A percentile compares a stretch with the other conserved stretches of the same genome.
Evolutionary conservation across 2,329 filamentous ascomycete species (phyloP).

Genomic region (Arthrobotrys musiformis): DNA sequence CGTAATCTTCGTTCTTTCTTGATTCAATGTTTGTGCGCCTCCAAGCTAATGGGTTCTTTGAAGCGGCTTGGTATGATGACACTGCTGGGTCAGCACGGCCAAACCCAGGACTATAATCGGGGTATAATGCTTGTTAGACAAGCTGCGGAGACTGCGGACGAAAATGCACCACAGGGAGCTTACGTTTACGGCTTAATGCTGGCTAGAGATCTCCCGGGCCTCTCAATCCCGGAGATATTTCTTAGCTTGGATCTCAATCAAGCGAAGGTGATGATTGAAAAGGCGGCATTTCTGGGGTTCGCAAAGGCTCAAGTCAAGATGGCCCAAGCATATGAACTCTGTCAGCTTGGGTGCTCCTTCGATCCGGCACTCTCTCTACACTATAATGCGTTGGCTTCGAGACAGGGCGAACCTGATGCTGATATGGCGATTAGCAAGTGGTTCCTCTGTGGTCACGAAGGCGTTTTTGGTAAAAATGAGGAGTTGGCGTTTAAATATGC

Average conservation of each 20-base stretch:
- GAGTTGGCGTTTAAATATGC: slow-evolving; percentile 92
- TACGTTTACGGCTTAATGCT: slow-evolving; percentile 96
- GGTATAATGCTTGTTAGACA: slow-evolving; percentile 84
- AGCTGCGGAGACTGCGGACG: slow-evolving; percentile 87
- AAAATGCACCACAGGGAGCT: slow-evolving; percentile 95
- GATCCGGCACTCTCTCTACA: slow-evolving; percentile 91
- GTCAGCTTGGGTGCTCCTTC: slow-evolving; percentile 92
- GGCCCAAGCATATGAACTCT: slow-evolving; percentile 94
- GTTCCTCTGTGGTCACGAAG: slow-evolving; percentile 96
- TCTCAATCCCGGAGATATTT: slow-evolving; percentile 77
- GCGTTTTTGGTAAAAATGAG: slow-evolving; percentile 93
- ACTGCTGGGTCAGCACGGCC: slow-evolving; percentile 89
- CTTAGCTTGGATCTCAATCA: slow-evolving; percentile 77
- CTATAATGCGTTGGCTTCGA: slow-evolving; percentile 91
- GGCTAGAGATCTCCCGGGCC: slow-evolving; percentile 88
- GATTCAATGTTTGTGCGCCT: background rate
- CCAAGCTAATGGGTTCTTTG: slow-evolving; percentile 61
- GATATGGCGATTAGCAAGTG: slow-evolving; percentile 97
- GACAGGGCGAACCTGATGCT: slow-evolving; percentile 88
- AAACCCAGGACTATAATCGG: slow-evolving; percentile 79
- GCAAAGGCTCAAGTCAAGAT: slow-evolving; percentile 85
- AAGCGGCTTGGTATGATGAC: slow-evolving; percentile 96
- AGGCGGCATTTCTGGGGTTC: slow-evolving; percentile 94
- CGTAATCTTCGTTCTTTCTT: slow-evolving; percentile 54
- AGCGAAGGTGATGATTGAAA: slow-evolving; percentile 90